These are phyloP conservation scores for Pseudodiploospora longispora DNA, from an alignment of 2,329 filamentous ascomycete species.

Conservation along the genomic window DNA sequence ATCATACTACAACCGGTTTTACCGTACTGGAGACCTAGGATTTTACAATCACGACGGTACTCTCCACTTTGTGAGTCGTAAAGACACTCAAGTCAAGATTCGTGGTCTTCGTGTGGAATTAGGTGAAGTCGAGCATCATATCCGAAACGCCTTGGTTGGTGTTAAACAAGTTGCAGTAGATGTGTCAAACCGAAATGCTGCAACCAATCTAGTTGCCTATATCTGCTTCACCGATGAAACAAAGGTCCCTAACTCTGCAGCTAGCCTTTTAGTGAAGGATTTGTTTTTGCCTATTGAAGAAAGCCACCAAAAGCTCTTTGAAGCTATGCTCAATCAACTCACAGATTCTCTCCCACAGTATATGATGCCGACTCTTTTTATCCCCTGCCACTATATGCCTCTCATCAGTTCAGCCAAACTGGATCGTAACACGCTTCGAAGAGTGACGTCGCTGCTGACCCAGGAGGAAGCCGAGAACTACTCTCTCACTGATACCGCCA, in stretches of 20 bases:
- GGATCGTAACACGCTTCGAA: conserved; percentile 3
- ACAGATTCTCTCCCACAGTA: neutral
- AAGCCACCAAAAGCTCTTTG: neutral
- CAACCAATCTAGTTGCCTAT: conserved; percentile 3
- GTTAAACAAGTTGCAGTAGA: conserved; percentile 5
- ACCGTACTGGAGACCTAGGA: conserved; percentile 2
- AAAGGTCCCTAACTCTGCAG: neutral
- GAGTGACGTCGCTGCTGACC: neutral
- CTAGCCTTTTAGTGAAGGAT: neutral
- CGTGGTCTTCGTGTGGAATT: conserved; percentile 4
- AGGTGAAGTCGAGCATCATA: conserved; percentile 8
- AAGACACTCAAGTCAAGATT: conserved; percentile 6
- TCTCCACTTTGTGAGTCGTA: neutral
- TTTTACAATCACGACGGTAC: too few species aligned
- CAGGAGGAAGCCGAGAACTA: conserved; percentile 4
- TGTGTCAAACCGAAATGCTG: neutral
- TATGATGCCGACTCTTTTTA: conserved; percentile 3
- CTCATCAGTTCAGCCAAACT: neutral
- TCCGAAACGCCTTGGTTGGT: neutral
- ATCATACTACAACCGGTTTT: too few species aligned
- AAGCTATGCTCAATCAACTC: neutral
- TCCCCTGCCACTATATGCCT: neutral
- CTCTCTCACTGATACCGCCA: neutral
- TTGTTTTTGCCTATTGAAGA: conserved; percentile 1
- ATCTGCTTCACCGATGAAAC: conserved; percentile 1